A percentile compares a stretch with the other conserved stretches of the same genome.
Evolutionary conservation across 345 rosid species (phyloP).

Genomic region (Aurinia saxatilis): DNA sequence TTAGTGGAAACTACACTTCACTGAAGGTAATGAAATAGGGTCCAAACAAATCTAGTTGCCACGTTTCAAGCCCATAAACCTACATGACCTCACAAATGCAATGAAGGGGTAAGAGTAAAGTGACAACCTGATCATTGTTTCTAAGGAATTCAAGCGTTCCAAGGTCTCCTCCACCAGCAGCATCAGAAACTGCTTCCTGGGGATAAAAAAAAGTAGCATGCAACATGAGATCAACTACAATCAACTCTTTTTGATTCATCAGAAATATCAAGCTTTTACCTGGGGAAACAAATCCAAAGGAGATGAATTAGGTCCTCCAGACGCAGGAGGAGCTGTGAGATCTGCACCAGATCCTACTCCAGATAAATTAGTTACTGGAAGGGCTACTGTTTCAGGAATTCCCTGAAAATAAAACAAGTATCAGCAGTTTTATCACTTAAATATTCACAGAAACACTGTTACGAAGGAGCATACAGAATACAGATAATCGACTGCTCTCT

Average conservation of each 20-base stretch:
- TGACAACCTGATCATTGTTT: slow-evolving; percentile 71
- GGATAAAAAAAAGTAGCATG: slow-evolving; percentile 1
- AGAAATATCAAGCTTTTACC: slow-evolving; percentile 32
- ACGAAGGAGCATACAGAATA: slow-evolving; percentile 54
- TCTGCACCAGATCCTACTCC: slow-evolving; percentile 48
- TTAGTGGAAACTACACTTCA: slow-evolving; percentile 6
- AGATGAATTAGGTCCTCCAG: slow-evolving; percentile 78
- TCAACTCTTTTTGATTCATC: neutral
- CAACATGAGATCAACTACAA: slow-evolving; percentile 2
- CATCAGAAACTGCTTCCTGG: slow-evolving; percentile 65
- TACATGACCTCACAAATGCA: neutral
- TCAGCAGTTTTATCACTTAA: slow-evolving; percentile 10
- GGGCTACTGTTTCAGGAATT: slow-evolving; percentile 67
- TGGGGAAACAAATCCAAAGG: slow-evolving; percentile 94
- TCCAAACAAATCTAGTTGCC: neutral
- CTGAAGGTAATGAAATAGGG: neutral
- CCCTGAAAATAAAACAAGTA: slow-evolving; percentile 48
- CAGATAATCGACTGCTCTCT: slow-evolving; percentile 96
- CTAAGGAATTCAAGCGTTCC: slow-evolving; percentile 88
- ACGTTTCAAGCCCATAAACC: neutral
- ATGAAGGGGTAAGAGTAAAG: neutral
- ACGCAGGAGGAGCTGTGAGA: slow-evolving; percentile 26
- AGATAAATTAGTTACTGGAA: slow-evolving; percentile 44
- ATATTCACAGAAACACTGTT: neutral
- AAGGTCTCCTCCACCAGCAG: slow-evolving; percentile 54